Percentiles rank a stretch among this genome's conserved stretches.
phyloP scores from a whole-genome alignment of 73 alveolate species.

The Vitrella brassicaformis region DNA sequence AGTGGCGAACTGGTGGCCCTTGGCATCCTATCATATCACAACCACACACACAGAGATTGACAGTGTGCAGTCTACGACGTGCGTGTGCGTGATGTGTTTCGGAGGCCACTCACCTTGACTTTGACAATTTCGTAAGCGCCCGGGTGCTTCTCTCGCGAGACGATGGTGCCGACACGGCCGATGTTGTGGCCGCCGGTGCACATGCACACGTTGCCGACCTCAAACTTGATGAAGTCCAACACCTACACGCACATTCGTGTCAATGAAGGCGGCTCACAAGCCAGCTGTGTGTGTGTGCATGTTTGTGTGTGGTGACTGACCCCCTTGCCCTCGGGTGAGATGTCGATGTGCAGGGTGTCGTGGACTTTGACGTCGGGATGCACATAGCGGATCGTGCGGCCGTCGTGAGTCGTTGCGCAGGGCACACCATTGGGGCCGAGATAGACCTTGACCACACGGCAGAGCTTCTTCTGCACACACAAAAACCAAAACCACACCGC shows the following conservation, averaged over 20 bases:
- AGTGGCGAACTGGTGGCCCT: slow-evolving; percentile 80
- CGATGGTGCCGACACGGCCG: slow-evolving; percentile 83
- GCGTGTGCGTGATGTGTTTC: neutral
- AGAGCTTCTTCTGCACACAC: slow-evolving; percentile 69
- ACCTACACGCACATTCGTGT: no score
- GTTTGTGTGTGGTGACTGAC: no score
- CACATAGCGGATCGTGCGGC: slow-evolving; percentile 88
- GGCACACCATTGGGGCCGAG: slow-evolving; percentile 88
- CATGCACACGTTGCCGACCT: slow-evolving; percentile 63
- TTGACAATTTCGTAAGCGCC: slow-evolving; percentile 83
- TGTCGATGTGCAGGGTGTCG: slow-evolving; percentile 72
- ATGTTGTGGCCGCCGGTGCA: slow-evolving; percentile 79
- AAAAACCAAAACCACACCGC: no score
- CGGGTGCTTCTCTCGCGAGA: slow-evolving; percentile 76
- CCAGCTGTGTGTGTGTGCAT: no score
- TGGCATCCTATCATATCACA: slow-evolving; percentile 49
- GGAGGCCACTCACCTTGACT: slow-evolving; percentile 29
- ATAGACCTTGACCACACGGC: slow-evolving; percentile 69
- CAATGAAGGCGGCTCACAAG: neutral
- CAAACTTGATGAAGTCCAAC: slow-evolving; percentile 63
- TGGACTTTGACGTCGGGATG: slow-evolving; percentile 76
- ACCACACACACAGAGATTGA: neutral
- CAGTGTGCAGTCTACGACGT: neutral
- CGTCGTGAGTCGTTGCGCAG: slow-evolving; percentile 78
- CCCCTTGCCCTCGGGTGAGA: slow-evolving; percentile 54